Evolutionary conservation across 2,329 filamentous ascomycete species (phyloP).

Genomic region (Colletotrichum zoysiae): DNA sequence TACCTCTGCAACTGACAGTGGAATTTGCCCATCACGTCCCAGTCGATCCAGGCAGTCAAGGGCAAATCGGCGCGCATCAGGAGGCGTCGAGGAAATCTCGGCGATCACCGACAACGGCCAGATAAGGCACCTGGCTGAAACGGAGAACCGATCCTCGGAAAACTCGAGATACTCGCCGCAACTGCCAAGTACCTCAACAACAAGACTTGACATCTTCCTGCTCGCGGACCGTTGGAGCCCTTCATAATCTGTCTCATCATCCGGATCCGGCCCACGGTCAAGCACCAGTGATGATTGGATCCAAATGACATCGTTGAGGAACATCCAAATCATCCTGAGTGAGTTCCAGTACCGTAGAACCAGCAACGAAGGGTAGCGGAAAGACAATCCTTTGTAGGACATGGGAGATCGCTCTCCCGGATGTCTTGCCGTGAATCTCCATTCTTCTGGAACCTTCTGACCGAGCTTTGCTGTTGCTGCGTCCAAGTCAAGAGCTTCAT

Average conservation of each 20-base stretch:
- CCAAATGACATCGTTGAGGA: slow-evolving; percentile 43
- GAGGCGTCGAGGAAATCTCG: slow-evolving; percentile 27
- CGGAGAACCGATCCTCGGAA: slow-evolving; percentile 38
- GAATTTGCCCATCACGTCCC: slow-evolving; percentile 43
- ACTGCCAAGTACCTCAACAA: slow-evolving; percentile 44
- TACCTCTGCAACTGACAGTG: slow-evolving; percentile 38
- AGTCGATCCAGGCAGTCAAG: slow-evolving; percentile 43
- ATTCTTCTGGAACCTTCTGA: slow-evolving; percentile 19
- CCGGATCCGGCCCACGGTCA: slow-evolving; percentile 18
- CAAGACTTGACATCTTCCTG: slow-evolving; percentile 41
- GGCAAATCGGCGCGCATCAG: slow-evolving; percentile 37
- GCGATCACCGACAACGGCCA: slow-evolving; percentile 46
- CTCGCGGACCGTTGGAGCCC: slow-evolving; percentile 27
- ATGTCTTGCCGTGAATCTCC: slow-evolving; percentile 27
- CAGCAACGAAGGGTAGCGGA: slow-evolving; percentile 43
- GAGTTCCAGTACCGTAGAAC: slow-evolving; percentile 47
- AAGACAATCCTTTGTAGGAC: slow-evolving; percentile 41
- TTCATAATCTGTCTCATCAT: slow-evolving; percentile 21
- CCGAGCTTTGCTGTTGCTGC: slow-evolving; percentile 30
- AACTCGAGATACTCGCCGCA: slow-evolving; percentile 42
- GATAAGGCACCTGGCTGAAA: slow-evolving; percentile 44
- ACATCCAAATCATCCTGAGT: slow-evolving; percentile 45
- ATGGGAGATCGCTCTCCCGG: slow-evolving; percentile 29
- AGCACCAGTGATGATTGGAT: slow-evolving; percentile 16
- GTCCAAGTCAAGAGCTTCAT: slow-evolving; percentile 44